Conservation (phyloP, 1,139 yeast genomes). For the Taphrina sp. region DNA sequence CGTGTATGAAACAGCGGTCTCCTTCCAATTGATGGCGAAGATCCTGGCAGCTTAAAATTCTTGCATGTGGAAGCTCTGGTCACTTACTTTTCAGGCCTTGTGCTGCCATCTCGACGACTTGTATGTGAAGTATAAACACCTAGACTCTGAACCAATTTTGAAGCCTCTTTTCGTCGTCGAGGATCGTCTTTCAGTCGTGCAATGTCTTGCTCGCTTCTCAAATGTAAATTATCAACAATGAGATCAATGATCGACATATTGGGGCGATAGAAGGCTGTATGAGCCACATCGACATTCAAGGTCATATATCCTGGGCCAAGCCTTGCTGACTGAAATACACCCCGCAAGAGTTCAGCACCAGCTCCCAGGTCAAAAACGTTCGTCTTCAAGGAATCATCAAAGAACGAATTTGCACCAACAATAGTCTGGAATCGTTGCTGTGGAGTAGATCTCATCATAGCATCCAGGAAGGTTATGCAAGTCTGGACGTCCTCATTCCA, state of each 20-base stretch:
- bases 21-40: slow-evolving; percentile 23
- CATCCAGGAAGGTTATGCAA: slow-evolving; percentile 36
- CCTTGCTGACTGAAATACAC: slow-evolving; percentile 37
- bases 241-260: slow-evolving; percentile 31
- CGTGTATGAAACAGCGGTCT: slow-evolving; percentile 29
- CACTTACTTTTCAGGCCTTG: slow-evolving; percentile 13
- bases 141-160: slow-evolving; percentile 11
- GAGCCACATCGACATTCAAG: slow-evolving; percentile 37
- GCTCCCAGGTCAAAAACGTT: slow-evolving; percentile 34
- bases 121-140: slow-evolving; percentile 17
- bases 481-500: slow-evolving; percentile 34
- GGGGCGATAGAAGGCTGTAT: slow-evolving; percentile 36
- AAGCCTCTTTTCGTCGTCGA: slow-evolving; percentile 4
- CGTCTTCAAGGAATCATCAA: slow-evolving; percentile 7
- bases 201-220: slow-evolving; percentile 2
- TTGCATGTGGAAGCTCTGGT: no score
- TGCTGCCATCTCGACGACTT: slow-evolving; percentile 8
- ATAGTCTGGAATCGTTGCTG: slow-evolving; percentile 32
- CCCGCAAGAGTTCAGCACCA: slow-evolving; percentile 37
- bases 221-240: slow-evolving; percentile 14
- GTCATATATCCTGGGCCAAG: slow-evolving; percentile 36
- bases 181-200: slow-evolving; percentile 4
- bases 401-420: slow-evolving; percentile 33
- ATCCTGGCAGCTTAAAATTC: slow-evolving; percentile 4
- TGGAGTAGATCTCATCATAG: slow-evolving; percentile 34